Conservation (phyloP, 371 early-diverging fungal species). For the Neoconidiobolus thromboides region DNA sequence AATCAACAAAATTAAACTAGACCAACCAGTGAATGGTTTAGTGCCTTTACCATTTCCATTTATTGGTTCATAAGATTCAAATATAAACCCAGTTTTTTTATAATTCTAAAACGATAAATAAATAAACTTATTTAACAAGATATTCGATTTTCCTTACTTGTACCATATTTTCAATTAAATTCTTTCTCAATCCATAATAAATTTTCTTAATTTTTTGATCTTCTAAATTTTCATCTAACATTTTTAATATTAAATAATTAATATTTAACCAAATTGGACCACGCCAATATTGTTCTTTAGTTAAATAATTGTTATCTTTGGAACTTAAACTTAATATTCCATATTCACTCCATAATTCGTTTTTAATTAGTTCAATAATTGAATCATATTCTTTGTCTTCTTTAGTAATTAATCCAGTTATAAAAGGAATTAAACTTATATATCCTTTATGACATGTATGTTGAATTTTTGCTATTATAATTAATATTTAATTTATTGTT, state of each 20-base stretch:
- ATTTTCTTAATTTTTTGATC: constrained; percentile 40
- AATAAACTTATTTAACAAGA: not conserved
- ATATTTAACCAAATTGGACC: constrained; percentile 92
- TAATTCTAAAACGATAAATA: constrained; percentile 28
- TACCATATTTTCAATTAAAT: constrained; percentile 48
- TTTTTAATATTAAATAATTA: constrained; percentile 49
- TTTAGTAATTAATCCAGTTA: constrained; percentile 48
- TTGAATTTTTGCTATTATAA: constrained; percentile 17
- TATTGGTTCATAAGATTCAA: constrained; percentile 78
- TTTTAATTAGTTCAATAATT: constrained; percentile 49
- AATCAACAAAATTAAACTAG: constrained; percentile 57
- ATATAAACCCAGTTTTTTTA: constrained; percentile 61
- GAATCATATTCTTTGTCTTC: constrained; percentile 47
- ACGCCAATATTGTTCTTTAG: constrained; percentile 86
- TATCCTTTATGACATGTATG: constrained; percentile 80
- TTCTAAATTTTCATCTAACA: constrained; percentile 19
- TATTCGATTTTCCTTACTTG: not conserved
- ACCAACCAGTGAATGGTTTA: constrained; percentile 95
- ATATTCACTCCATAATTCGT: constrained; percentile 62
- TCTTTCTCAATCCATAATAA: constrained; percentile 51
- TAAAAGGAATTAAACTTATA: constrained; percentile 59
- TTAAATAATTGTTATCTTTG: constrained; percentile 45
- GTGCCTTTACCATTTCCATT: constrained; percentile 65
- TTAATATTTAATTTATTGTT: not conserved
- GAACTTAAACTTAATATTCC: constrained; percentile 67